Conservation (phyloP, 345 rosid species). For the Punica granatum region DNA sequence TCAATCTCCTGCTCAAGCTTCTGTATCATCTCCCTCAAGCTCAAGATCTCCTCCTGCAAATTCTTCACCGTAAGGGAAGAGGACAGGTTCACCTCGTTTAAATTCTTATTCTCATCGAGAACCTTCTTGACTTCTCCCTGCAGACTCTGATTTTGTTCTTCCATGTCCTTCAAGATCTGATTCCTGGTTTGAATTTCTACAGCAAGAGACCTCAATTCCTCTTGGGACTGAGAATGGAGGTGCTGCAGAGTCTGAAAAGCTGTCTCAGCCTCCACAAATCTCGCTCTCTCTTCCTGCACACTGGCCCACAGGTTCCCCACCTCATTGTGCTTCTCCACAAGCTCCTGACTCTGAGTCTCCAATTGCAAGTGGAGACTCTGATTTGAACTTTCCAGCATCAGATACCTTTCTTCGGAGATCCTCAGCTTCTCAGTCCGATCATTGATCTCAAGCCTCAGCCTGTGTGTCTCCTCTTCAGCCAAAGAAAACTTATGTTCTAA, state of each 20-base stretch:
- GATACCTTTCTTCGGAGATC: slow-evolving; percentile 78
- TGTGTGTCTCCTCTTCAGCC: slow-evolving; percentile 58
- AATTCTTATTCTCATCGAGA: slow-evolving; percentile 46
- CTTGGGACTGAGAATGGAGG: slow-evolving; percentile 92
- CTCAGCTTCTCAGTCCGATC: slow-evolving; percentile 59
- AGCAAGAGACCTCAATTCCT: slow-evolving; percentile 72
- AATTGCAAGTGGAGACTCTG: slow-evolving; percentile 62
- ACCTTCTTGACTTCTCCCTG: slow-evolving; percentile 47
- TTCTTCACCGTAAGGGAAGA: slow-evolving; percentile 58
- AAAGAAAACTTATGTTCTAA: slow-evolving; percentile 56
- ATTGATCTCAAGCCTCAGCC: slow-evolving; percentile 63
- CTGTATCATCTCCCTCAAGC: slow-evolving; percentile 57
- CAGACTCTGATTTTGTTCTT: slow-evolving; percentile 46
- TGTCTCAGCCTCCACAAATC: slow-evolving; percentile 92
- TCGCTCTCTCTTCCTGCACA: slow-evolving; percentile 80
- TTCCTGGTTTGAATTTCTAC: slow-evolving; percentile 52
- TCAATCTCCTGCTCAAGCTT: slow-evolving; percentile 93
- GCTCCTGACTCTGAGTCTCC: slow-evolving; percentile 65
- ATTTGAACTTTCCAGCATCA: slow-evolving; percentile 64
- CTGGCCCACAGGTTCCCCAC: slow-evolving; percentile 75
- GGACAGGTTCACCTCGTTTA: slow-evolving; percentile 56
- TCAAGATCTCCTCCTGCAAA: slow-evolving; percentile 62
- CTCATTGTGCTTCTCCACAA: slow-evolving; percentile 84
- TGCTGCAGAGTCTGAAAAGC: slow-evolving; percentile 96
- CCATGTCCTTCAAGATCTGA: slow-evolving; percentile 59